These are phyloP conservation scores for Aphanomyces euteiches DNA, from an alignment of 352 stramenopile genomes.

Conservation along the genomic window DNA sequence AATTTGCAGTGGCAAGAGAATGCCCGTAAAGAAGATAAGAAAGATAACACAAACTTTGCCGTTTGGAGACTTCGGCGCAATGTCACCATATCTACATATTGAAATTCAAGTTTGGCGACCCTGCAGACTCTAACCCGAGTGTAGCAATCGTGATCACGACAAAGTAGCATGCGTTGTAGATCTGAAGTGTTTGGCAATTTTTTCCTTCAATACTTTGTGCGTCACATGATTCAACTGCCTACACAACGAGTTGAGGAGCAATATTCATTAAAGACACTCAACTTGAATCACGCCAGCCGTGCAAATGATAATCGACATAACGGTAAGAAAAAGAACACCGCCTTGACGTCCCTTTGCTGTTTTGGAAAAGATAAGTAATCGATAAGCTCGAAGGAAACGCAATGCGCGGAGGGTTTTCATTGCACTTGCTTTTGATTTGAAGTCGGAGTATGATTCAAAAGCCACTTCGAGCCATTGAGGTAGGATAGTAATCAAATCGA, in stretches of 20 bases:
- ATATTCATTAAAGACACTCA: not conserved
- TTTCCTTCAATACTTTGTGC: conserved; percentile 31
- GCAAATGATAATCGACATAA: conserved; percentile 60
- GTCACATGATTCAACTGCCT: not conserved
- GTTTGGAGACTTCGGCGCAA: conserved; percentile 55
- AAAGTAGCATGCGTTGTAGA: conserved; percentile 78
- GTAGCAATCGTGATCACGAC: conserved; percentile 82
- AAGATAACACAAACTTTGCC: conserved; percentile 64
- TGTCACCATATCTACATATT: conserved; percentile 57
- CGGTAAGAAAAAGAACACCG: conserved; percentile 51
- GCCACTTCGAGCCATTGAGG: conserved; percentile 45
- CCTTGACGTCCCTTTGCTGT: conserved; percentile 53
- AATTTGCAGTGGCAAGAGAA: conserved; percentile 65
- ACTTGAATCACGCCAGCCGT: conserved; percentile 55
- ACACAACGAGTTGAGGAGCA: not conserved
- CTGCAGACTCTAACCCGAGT: conserved; percentile 43
- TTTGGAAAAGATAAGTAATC: conserved; percentile 53
- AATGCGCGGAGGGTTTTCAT: conserved; percentile 62
- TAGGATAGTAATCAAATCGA: conserved; percentile 49
- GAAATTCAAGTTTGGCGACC: not conserved
- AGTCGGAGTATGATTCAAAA: conserved; percentile 33
- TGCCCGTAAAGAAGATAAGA: conserved; percentile 69
- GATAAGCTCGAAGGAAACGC: conserved; percentile 60
- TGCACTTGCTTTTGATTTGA: conserved; percentile 51
- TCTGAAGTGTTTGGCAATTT: conserved; percentile 65